Evolutionary conservation across 1,284 basidiomycete species (phyloP).

Genomic region (Blastosporella zonata): DNA sequence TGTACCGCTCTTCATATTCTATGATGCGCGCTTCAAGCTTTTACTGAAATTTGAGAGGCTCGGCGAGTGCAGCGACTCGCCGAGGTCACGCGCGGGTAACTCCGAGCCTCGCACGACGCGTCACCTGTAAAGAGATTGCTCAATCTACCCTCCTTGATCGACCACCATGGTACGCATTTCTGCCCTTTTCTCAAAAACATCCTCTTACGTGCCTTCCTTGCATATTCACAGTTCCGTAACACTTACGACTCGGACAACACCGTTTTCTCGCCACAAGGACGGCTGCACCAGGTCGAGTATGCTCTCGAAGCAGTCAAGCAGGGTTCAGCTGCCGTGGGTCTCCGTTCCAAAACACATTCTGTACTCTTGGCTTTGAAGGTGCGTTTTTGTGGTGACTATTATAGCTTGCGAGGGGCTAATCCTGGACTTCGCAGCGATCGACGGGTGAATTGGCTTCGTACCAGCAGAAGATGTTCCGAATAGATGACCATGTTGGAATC

Average conservation of each 20-base stretch:
- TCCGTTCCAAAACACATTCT: conserved; percentile 94
- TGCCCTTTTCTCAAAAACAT: not conserved
- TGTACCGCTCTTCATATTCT: too few relatives aligned
- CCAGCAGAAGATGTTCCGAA: conserved; percentile 99
- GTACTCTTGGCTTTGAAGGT: conserved; percentile 93
- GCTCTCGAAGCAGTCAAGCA: conserved; percentile 99
- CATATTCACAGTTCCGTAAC: conserved; percentile 73
- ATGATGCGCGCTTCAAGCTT: too few relatives aligned
- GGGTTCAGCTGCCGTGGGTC: conserved; percentile 95
- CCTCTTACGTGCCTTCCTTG: conserved; percentile 17
- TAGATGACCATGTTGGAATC: conserved; percentile 99
- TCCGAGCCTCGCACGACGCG: conserved; percentile 31
- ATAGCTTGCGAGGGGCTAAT: not conserved
- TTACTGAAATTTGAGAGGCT: too few relatives aligned
- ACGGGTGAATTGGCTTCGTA: conserved; percentile 97
- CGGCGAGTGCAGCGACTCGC: too few relatives aligned
- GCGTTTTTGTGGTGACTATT: conserved; percentile 1
- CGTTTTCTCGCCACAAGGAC: conserved; percentile 90
- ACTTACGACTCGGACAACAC: conserved; percentile 97
- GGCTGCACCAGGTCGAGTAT: conserved; percentile 97
- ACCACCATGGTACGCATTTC: conserved; percentile 32
- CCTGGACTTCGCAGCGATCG: conserved; percentile 68
- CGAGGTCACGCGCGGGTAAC: conserved; percentile 19
- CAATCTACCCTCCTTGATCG: conserved; percentile 17
- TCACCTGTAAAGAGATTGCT: conserved; percentile 27